Conservation (phyloP, 768 basidiomycete species). For the Dacryopinax spathularia region DNA sequence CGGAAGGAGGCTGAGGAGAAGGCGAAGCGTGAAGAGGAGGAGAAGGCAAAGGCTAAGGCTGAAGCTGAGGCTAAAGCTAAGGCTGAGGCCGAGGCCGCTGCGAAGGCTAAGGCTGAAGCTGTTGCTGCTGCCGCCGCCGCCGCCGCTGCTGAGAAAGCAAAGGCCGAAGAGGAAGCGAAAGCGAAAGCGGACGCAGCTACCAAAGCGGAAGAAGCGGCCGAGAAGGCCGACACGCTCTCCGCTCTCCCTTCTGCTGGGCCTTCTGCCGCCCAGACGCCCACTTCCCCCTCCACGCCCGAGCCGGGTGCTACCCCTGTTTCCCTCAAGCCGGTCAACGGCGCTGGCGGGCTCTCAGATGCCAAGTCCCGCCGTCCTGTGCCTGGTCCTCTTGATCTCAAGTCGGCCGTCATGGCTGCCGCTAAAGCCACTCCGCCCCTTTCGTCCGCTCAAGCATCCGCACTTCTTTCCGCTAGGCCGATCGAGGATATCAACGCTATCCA, state of each 20-base stretch:
- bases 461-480: conserved; percentile 74
- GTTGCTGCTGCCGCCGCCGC: conserved; percentile 18
- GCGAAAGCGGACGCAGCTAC: conserved; percentile 16
- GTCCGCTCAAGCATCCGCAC: conserved; percentile 21
- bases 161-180: conserved; percentile 22
- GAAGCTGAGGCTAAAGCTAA: conserved; percentile 14
- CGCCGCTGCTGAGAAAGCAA: conserved; percentile 16
- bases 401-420: conserved; percentile 7
- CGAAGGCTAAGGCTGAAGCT: conserved; percentile 26
- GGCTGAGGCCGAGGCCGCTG: conserved; percentile 13
- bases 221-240: conserved; percentile 14
- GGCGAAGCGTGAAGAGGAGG: conserved; percentile 23
- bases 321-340: conserved; percentile 17
- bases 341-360: neutral
- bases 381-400: conserved; percentile 51
- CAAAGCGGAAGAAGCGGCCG: conserved; percentile 21
- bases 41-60: conserved; percentile 23
- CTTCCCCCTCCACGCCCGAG: conserved; percentile 3
- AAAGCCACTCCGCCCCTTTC: conserved; percentile 7
- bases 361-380: conserved; percentile 40
- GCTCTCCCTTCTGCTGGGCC: neutral
- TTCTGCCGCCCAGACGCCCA: conserved; percentile 1
- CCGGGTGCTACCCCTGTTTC: conserved; percentile 18
- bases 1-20: conserved; percentile 5
- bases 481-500: conserved; percentile 60